phyloP scores from a whole-genome alignment of 176 grass and related monocot species.

The Chloris gayana region DNA sequence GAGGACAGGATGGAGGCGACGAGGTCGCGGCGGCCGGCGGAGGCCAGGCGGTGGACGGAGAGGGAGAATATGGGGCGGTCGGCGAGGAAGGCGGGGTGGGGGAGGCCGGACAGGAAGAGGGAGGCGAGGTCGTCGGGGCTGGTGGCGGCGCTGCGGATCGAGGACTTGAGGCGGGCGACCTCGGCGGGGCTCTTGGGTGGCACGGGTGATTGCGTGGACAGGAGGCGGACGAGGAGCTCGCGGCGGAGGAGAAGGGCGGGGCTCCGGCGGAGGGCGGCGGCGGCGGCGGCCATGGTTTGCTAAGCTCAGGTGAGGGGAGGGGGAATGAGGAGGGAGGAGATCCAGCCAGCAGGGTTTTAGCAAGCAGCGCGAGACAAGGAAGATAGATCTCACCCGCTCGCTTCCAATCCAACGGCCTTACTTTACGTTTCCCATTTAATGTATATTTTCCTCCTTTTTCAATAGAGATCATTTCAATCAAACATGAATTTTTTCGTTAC shows the following conservation, averaged over 20 bases:
- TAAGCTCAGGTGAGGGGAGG: no score
- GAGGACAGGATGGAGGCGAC: conserved; percentile 61
- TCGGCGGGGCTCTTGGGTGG: conserved; percentile 26
- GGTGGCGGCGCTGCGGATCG: conserved; percentile 63
- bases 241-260: conserved; percentile 34
- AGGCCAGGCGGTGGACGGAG: conserved; percentile 53
- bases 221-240: conserved; percentile 41
- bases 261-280: conserved; percentile 48
- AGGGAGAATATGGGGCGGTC: conserved; percentile 55
- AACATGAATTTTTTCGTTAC: no score
- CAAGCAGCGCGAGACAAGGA: no score
- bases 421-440: neutral
- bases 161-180: conserved; percentile 50
- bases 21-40: conserved; percentile 60
- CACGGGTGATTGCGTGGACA: conserved; percentile 24
- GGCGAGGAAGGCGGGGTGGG: conserved; percentile 48
- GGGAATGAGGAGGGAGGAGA: no score
- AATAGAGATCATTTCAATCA: no score
- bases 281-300: conserved; percentile 46
- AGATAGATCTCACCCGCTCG: neutral
- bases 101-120: conserved; percentile 48
- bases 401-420: neutral
- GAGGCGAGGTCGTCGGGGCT: conserved; percentile 50
- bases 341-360: no score
- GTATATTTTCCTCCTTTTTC: no score